A percentile compares a stretch with the other conserved stretches of the same genome.
Conservation (phyloP, 305 asterid species). For the Solanum hybrid region DNA sequence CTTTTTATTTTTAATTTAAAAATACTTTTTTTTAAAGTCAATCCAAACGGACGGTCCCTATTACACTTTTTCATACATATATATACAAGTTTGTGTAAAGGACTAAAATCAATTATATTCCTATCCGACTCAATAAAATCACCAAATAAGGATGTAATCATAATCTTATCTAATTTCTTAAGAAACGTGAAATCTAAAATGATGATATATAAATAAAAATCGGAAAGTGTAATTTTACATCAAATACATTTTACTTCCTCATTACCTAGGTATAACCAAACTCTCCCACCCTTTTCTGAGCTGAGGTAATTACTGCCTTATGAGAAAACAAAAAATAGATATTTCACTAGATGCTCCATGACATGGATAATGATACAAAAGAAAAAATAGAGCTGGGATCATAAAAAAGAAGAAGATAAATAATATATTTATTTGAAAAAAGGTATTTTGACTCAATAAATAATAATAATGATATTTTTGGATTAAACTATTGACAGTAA, state of each 20-base stretch:
- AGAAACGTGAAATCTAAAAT: no score
- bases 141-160: background rate
- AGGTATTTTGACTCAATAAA: background rate
- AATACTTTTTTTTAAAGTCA: no score
- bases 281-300: background rate
- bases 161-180: no score
- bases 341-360: background rate
- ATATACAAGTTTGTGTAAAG: background rate
- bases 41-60: fast-evolving
- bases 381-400: background rate
- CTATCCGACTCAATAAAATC: no score
- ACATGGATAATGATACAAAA: background rate
- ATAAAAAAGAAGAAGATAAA: no score
- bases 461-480: background rate
- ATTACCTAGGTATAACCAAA: background rate
- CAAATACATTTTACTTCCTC: background rate
- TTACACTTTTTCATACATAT: background rate
- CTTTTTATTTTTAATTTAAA: no score
- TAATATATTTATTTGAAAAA: no score
- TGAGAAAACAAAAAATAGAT: background rate
- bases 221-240: no score
- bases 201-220: no score
- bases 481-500: background rate
- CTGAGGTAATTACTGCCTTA: background rate
- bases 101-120: background rate